Base-by-base conservation (phyloP, 2,329 filamentous ascomycete species). In the Bipolaris zeicola region DNA sequence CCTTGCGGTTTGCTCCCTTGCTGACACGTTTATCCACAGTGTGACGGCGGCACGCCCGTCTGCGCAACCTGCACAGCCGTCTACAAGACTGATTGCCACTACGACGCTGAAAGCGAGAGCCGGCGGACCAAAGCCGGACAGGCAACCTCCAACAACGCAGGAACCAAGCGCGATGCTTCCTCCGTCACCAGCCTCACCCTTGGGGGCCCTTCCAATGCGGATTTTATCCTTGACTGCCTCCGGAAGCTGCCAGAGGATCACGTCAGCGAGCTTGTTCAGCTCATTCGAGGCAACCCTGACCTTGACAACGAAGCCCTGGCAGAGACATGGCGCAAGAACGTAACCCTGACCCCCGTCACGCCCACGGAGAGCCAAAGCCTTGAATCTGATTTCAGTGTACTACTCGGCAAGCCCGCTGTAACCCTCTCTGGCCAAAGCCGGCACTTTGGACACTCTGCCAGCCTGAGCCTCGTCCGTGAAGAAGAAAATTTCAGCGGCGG, bases 11-110 rank as follows among this genome's bases (percentile, higher is more conserved):
- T 42, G 31, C 33, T 44, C 39, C 38, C 38, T 49, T 57, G 61
- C 64, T 67, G 48, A 68, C 64, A 41, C 18, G 28, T 26, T 24
- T 41, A 36, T n/a, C 45, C 26, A 39, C 61, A 83, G 80, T 83
- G 82, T 65, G 81, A 84, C 68, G 81, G 81, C 34, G 71, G 74
- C 31, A 69, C 76, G 11, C 81, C 81, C 33, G 68, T 77, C 6
- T 84, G 82, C 68, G 80, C 80, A 20, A 82, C 81, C 10, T 83
- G 82, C 61, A 76, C 73, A 7, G 79, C 80, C 18, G 80, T 83
- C 8, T 83, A 83, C 67, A 74, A 77, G 50, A 82, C 80, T 10
- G 74, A 80, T 39, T 84, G 82, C 68, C 69, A 62, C 59, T 83
- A 83, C 68, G 81, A 83, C 61, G 72, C 74, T 18, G 80, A 82